A percentile compares a stretch with the other conserved stretches of the same genome.
Conservation (phyloP, 1,284 basidiomycete genomes). For the Cronartium ribicola region DNA sequence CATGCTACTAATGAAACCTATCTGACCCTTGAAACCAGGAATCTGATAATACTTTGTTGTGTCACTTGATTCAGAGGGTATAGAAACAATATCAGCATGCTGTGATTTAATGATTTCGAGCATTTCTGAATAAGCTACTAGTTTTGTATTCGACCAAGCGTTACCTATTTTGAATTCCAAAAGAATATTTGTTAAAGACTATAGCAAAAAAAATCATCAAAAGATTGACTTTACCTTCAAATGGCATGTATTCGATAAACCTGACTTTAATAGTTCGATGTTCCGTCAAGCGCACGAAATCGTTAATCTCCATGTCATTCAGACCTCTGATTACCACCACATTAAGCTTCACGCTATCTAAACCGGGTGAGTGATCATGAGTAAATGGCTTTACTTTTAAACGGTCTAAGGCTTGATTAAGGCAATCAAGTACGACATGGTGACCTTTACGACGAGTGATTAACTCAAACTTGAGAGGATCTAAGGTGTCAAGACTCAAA, state of each 20-base stretch:
- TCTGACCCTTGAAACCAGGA: constrained; percentile 66
- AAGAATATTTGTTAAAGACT: constrained; percentile 1
- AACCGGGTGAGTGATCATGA: constrained; percentile 49
- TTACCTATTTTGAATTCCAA: constrained; percentile 59
- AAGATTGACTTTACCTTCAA: constrained; percentile 61
- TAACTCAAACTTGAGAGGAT: constrained; percentile 79
- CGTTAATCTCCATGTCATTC: constrained; percentile 71
- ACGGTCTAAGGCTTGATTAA: constrained; percentile 61
- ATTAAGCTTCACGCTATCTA: constrained; percentile 71
- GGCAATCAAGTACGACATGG: constrained; percentile 65
- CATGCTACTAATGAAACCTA: constrained; percentile 88
- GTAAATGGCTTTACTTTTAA: constrained; percentile 15
- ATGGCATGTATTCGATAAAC: constrained; percentile 92
- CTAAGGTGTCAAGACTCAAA: constrained; percentile 76
- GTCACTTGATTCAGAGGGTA: constrained; percentile 65
- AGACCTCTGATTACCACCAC: constrained; percentile 74
- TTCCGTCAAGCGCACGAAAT: constrained; percentile 71
- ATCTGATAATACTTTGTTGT: constrained; percentile 74
- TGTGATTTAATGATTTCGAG: constrained; percentile 57
- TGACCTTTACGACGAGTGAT: constrained; percentile 72
- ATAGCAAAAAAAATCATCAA: constrained; percentile 15
- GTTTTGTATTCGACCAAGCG: constrained; percentile 74
- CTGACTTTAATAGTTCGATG: constrained; percentile 65
- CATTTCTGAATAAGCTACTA: constrained; percentile 68
- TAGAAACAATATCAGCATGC: constrained; percentile 58